Base-by-base conservation (phyloP, 1,284 basidiomycete genomes). In the Flammula alnicola region DNA sequence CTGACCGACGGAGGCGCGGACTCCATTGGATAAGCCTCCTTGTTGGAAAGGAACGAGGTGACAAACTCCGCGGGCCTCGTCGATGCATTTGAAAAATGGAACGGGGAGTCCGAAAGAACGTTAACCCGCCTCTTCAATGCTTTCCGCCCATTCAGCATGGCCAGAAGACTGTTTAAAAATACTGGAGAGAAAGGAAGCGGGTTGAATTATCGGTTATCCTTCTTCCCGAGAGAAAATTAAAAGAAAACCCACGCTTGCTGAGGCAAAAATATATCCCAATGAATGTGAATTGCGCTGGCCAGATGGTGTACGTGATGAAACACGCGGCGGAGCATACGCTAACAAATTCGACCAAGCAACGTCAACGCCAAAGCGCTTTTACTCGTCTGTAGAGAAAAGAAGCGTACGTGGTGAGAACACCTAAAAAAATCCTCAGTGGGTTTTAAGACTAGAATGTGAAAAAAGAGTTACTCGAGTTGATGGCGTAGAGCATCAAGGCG, bases 241-340 rank as follows among this genome's bases (percentile, higher is more conserved):
- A n/a, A 25, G 4, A 19, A 9, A 11, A 39, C 60, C 38, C 38
- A 68, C 66, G 38, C 56, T 70, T 68, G 47, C 62, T 65, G 16
- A 69, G 58, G 26, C 58, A 60, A 41, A 69, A 64, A 37, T 70
- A 69, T 16, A 69, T 65, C 4, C 63, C 66, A 23, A 69, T 62
- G 44, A 67, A 68, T 2, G 58, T 63, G 47, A 69, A 63, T 26
- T 62, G 56, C 22, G 58, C 40, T 4, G 67, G 67, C 64, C 65
- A 68, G 43, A 68, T 54, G 4, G 62, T 46, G 41, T 64, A 69
- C n/a, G 64, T 65, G 44, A 68, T 63, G 25, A 70, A 66, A 46
- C 64, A 68, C 10, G 61, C 64, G 4, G 52, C 38, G 19, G 64
- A 55, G 42, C 63, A 67, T 19, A 60, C 30, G 20, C 60, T 59